A percentile compares a stretch with the other conserved stretches of the same genome.
Conservation (phyloP, 192 early-diverging fungal species). For the Rhizophagus sp. region DNA sequence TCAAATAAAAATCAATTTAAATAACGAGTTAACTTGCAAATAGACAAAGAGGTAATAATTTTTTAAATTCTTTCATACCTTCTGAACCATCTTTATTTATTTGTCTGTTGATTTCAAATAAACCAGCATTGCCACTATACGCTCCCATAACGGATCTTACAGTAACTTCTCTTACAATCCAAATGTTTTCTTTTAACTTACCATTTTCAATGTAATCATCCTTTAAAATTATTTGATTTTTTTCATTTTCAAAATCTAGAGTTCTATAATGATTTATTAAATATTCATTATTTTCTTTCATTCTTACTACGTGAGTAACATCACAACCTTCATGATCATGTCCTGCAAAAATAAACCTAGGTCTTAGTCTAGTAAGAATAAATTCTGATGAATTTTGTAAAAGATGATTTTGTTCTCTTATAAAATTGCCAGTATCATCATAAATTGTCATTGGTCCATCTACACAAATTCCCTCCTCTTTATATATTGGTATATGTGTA, state of each 20-base stretch:
- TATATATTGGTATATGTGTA: slow-evolving; percentile 63
- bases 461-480: slow-evolving; percentile 56
- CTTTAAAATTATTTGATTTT: slow-evolving; percentile 28
- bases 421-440: slow-evolving; percentile 38
- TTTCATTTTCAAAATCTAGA: slow-evolving; percentile 37
- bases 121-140: slow-evolving; percentile 57
- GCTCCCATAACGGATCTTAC: slow-evolving; percentile 66
- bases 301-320: slow-evolving; percentile 39
- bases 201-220: slow-evolving; percentile 24
- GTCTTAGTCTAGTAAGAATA: slow-evolving; percentile 55
- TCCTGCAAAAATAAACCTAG: slow-evolving; percentile 60
- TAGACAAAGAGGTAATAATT: neutral
- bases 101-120: slow-evolving; percentile 53
- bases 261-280: slow-evolving; percentile 35
- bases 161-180: slow-evolving; percentile 54
- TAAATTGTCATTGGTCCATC: slow-evolving; percentile 41
- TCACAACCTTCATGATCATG: slow-evolving; percentile 68
- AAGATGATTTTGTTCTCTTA: slow-evolving; percentile 61
- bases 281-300: slow-evolving; percentile 7
- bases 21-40: neutral
- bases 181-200: slow-evolving; percentile 1
- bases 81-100: neutral
- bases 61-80: slow-evolving; percentile 1
- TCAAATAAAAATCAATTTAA: neutral
- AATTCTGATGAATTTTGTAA: slow-evolving; percentile 55